Conservation (phyloP, 192 early-diverging fungal species). For the Coemansia guatemalensis region DNA sequence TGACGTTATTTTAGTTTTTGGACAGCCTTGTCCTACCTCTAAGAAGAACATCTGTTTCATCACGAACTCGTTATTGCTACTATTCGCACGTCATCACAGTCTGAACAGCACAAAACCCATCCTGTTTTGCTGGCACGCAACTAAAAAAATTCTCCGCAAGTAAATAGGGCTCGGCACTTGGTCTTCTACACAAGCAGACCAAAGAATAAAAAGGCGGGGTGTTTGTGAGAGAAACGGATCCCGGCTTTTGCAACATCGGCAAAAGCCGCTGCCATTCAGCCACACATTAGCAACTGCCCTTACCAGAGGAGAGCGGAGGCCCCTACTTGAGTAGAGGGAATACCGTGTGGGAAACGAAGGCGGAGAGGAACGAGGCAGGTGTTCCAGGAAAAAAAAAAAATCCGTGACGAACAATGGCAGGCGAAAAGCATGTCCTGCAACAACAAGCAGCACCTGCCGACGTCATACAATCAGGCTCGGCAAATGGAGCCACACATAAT, state of each 20-base stretch:
- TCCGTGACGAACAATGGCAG: conserved; percentile 20
- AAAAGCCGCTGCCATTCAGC: background rate
- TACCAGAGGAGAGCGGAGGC: background rate
- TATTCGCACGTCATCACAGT: background rate
- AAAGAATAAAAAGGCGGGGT: background rate
- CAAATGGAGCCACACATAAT: conserved; percentile 28
- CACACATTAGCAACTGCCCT: background rate
- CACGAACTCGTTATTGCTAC: background rate
- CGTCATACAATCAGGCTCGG: conserved; percentile 27
- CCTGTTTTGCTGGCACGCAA: background rate
- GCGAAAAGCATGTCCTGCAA: conserved; percentile 37
- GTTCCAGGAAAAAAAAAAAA: background rate
- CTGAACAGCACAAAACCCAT: no score
- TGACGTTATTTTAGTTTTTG: conserved; percentile 1
- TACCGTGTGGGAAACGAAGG: background rate
- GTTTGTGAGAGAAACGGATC: background rate
- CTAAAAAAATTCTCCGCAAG: background rate
- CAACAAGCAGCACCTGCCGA: conserved; percentile 17
- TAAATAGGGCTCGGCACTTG: background rate
- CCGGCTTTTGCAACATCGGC: background rate
- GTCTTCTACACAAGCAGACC: background rate
- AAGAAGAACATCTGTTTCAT: background rate
- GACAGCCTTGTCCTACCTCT: background rate
- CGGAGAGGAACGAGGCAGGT: background rate
- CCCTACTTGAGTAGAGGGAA: background rate